Evolutionary conservation across 345 rosid genomes (phyloP), one percentile per base, ranked within the genome.

Genomic region (Salix viminalis): DNA sequence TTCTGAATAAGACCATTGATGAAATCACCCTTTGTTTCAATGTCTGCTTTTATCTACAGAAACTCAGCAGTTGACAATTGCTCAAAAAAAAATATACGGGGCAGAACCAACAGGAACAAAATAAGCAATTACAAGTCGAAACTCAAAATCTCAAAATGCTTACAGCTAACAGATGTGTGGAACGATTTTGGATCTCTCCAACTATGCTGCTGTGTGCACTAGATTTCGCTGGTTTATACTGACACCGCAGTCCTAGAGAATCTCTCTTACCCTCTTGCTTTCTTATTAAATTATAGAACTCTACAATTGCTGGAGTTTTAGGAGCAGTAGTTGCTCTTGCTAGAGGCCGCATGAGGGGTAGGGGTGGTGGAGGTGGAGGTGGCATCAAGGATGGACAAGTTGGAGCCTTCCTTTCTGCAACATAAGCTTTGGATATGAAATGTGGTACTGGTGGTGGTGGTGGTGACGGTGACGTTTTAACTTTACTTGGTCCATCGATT

Each of bases 121-220:
- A 39, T 28, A 26, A 81, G 3, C 32, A 61, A 50, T 15, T 28
- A 41, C 18, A 26, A 65, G 65, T 32, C 16, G 69, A 12, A 73
- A 60, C 46, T 60, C 24, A 48, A 66, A 73, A 73, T 24, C 21
- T 26, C 19, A 9, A 52, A 75, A 26, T 75, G 39, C 90, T 87
- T 89, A 94, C 98, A 41, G 98, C 98, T 71, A 91, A 82, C 15
- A 92, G 91, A 75, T 91, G 91, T 0, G 95, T 87, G 0, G 98
- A 94, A 61, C 98, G 95, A 79, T 94, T 92, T 79, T 90, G 97
- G 79, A 92, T 91, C 86, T 94, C 98, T 67, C 92, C 97, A 56
- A 94, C 95, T 64, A 92, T 90, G 84, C 95, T 91, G 68, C 78
- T 90, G 71, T 92, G 98, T 37, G 83, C 91, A 79, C 86, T 90